Base-by-base conservation (phyloP, 1,284 basidiomycete species). In the Quambalaria eucalypti region DNA sequence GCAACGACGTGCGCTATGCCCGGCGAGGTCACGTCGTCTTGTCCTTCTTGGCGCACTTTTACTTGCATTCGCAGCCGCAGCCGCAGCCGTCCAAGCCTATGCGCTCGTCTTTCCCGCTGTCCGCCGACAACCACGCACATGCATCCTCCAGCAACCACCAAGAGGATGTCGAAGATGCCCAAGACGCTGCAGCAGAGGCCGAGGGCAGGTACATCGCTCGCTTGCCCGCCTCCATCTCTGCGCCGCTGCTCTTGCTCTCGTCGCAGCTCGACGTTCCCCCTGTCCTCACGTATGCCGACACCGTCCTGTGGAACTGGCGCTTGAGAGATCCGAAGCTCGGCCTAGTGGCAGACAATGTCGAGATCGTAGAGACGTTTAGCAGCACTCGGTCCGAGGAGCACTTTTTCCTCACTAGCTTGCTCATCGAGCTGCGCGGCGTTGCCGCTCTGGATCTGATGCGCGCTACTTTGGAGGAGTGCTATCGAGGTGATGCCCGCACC, bases 361-460 rank as follows among this genome's bases (percentile, higher is more conserved):
- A 46, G 51, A 84, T 83, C 62, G 78, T 81, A 50, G 85, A 84
- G 2, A 80, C 84, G 0, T 96, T 96, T 77, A 92, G 90, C 1
- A 82, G 82, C 25, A 87, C 87, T 1, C 76, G 74, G 19, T 88
- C 90, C 59, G 92, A 97, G 75, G 82, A 85, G 52, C 87, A 88
- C 61, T 97, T 96, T 74, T 97, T 87, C 78, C 81, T 91, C 51
- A 83, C 86, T 23, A 91, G 90, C 0, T 83, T 89, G 0, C 82
- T 88, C n/a, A 90, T 93, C 73, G 93, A 96, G 77, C 81, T 93
- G 4, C 82, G 84, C n/a, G 92, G 90, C 5, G 89, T 90, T 1
- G 82, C 85, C 33, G 89, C 87, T 0, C 82, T 96, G 5, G 82
- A 84, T 23, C 79, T 95, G 56, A 95, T 97, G 89, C 84, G 87